A percentile compares a stretch with the other conserved stretches of the same genome.
These are phyloP conservation scores for Phytophthora pini DNA, from an alignment of 352 stramenopile genomes.

Conservation along the genomic window DNA sequence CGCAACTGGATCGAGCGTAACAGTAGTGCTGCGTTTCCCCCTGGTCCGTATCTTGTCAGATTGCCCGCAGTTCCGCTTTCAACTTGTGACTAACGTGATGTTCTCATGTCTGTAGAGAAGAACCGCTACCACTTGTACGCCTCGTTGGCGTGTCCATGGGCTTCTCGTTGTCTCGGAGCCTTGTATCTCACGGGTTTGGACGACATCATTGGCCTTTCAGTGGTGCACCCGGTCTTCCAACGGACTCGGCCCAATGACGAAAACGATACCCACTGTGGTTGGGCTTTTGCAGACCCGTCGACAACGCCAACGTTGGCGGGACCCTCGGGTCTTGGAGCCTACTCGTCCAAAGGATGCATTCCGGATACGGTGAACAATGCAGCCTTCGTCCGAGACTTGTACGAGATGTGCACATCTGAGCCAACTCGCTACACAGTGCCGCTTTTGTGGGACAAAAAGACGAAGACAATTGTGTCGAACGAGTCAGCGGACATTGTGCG, in stretches of 20 bases:
- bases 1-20: constrained; percentile 45
- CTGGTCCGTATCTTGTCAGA: constrained; percentile 24
- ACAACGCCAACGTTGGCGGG: constrained; percentile 42
- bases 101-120: constrained; percentile 26
- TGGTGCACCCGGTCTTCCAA: constrained; percentile 79
- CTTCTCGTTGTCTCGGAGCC: constrained; percentile 61
- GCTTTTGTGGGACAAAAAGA: constrained; percentile 95
- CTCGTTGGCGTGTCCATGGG: constrained; percentile 90
- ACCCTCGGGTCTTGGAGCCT: constrained; percentile 40
- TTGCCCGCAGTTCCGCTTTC: not conserved
- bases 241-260: constrained; percentile 66
- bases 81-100: not conserved
- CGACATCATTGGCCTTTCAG: constrained; percentile 85
- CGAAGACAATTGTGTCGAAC: constrained; percentile 95
- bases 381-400: constrained; percentile 87
- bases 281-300: constrained; percentile 77
- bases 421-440: constrained; percentile 93
- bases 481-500: constrained; percentile 96
- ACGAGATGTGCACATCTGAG: constrained; percentile 69
- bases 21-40: constrained; percentile 23
- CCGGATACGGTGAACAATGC: constrained; percentile 72
- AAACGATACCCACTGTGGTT: constrained; percentile 84
- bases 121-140: constrained; percentile 92
- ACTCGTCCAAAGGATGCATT: constrained; percentile 43
- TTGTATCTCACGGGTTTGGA: constrained; percentile 92